Evolutionary conservation across 768 basidiomycete genomes (phyloP).

Genomic region (Collybia nuda): DNA sequence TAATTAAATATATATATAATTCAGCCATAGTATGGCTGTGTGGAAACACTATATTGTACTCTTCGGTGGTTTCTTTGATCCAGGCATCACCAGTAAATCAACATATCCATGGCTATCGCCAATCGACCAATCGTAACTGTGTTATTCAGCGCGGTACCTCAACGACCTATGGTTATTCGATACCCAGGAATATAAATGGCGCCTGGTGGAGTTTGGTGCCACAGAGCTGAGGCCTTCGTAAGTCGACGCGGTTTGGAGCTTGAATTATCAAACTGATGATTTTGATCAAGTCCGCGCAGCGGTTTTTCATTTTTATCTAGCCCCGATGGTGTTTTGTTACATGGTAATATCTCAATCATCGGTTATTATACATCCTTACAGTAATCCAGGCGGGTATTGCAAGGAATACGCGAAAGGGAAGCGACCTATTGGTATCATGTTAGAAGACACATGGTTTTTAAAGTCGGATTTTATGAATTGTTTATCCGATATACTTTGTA

Average conservation of each 20-base stretch:
- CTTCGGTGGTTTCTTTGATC: constrained; percentile 91
- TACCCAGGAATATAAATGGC: constrained; percentile 85
- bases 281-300: constrained; percentile 55
- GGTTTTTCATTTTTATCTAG: constrained; percentile 85
- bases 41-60: constrained; percentile 89
- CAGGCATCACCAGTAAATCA: constrained; percentile 71
- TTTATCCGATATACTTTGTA: constrained; percentile 2
- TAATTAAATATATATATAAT: background rate
- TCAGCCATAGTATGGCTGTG: constrained; percentile 64
- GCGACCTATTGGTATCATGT: constrained; percentile 79
- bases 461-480: constrained; percentile 36
- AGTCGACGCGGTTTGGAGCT: constrained; percentile 18
- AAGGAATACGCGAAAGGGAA: constrained; percentile 89
- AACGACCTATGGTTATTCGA: constrained; percentile 88
- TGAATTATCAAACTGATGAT: background rate
- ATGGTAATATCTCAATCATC: constrained; percentile 46
- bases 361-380: no score
- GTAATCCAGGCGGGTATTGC: constrained; percentile 73
- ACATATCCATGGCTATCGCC: background rate
- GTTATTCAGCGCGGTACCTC: constrained; percentile 64
- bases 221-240: constrained; percentile 74
- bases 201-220: constrained; percentile 71
- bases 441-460: constrained; percentile 90
- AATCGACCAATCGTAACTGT: background rate
- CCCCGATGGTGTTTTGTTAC: constrained; percentile 75